Percentiles rank a stretch among this genome's conserved stretches.
phyloP scores from a whole-genome alignment of 306 rosid genomes.

The Sindora glabra region DNA sequence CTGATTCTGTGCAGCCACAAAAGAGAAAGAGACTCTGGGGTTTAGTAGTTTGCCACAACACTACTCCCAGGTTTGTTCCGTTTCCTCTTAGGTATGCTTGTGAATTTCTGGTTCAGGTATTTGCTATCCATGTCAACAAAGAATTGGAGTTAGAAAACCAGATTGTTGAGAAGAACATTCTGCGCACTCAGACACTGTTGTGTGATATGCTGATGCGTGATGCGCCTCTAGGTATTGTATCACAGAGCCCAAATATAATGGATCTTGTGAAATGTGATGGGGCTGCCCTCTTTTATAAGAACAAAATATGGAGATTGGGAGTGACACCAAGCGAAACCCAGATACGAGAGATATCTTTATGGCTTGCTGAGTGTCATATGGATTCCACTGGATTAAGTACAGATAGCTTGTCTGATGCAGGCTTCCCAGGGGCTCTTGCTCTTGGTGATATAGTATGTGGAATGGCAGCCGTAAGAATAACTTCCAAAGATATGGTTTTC shows the following conservation, averaged over 20 bases:
- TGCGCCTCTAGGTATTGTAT: slow-evolving; percentile 63
- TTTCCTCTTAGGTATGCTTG: slow-evolving; percentile 99
- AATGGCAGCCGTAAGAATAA: slow-evolving; percentile 88
- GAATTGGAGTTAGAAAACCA: slow-evolving; percentile 65
- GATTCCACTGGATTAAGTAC: slow-evolving; percentile 71
- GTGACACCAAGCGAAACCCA: slow-evolving; percentile 64
- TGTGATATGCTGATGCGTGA: slow-evolving; percentile 73
- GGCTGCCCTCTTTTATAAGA: slow-evolving; percentile 68
- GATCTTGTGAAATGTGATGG: slow-evolving; percentile 96
- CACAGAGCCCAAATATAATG: slow-evolving; percentile 88
- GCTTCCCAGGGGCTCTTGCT: slow-evolving; percentile 63
- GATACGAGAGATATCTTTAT: slow-evolving; percentile 48
- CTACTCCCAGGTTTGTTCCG: slow-evolving; percentile 85
- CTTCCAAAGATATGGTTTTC: slow-evolving; percentile 61
- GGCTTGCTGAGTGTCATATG: slow-evolving; percentile 54
- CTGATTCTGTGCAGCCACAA: slow-evolving; percentile 44
- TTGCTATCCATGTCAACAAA: slow-evolving; percentile 90
- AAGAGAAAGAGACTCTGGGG: slow-evolving; percentile 91
- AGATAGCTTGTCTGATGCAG: slow-evolving; percentile 73
- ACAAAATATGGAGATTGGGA: slow-evolving; percentile 76
- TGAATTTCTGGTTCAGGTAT: slow-evolving; percentile 90
- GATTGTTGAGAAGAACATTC: slow-evolving; percentile 54
- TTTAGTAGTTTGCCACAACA: slow-evolving; percentile 88
- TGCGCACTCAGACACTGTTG: slow-evolving; percentile 62
- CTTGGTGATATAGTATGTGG: slow-evolving; percentile 75